Conservation (phyloP, 116 monocot species). For the Posidonia oceanica region DNA sequence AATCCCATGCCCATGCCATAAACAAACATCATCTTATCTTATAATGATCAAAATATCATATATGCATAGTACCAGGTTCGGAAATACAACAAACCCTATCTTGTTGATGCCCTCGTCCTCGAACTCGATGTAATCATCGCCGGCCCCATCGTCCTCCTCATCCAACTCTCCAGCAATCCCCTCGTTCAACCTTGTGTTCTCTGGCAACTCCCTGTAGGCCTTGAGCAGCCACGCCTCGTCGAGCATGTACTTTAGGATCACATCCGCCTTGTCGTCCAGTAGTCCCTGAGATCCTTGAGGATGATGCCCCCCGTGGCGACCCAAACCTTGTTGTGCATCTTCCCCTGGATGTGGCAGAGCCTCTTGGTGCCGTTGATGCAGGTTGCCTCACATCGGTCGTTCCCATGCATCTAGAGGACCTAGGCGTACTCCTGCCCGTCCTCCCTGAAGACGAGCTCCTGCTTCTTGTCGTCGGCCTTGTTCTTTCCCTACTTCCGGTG, state of each 20-base stretch:
- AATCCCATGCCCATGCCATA: no score
- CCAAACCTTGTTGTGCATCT: constrained; percentile 44
- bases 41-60: no score
- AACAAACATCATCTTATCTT: no score
- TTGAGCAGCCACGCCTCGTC: constrained; percentile 34
- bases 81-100: constrained; percentile 9
- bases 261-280: constrained; percentile 44
- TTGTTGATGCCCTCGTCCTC: constrained; percentile 76
- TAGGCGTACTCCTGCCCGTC: no score
- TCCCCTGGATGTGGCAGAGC: constrained; percentile 33
- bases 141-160: constrained; percentile 30
- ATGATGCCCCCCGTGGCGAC: constrained; percentile 35
- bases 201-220: constrained; percentile 35
- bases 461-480: constrained; percentile 27
- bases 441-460: no score
- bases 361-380: constrained; percentile 34
- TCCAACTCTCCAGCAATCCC: constrained; percentile 31
- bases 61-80: no score
- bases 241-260: constrained; percentile 44
- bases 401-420: constrained; percentile 48
- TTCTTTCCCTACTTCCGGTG: constrained; percentile 28
- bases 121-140: constrained; percentile 56
- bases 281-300: constrained; percentile 28
- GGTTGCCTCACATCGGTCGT: constrained; percentile 35
- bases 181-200: constrained; percentile 26